These are phyloP conservation scores for Dispira parvispora DNA, from an alignment of 192 early-diverging fungal genomes.

Conservation along the genomic window DNA sequence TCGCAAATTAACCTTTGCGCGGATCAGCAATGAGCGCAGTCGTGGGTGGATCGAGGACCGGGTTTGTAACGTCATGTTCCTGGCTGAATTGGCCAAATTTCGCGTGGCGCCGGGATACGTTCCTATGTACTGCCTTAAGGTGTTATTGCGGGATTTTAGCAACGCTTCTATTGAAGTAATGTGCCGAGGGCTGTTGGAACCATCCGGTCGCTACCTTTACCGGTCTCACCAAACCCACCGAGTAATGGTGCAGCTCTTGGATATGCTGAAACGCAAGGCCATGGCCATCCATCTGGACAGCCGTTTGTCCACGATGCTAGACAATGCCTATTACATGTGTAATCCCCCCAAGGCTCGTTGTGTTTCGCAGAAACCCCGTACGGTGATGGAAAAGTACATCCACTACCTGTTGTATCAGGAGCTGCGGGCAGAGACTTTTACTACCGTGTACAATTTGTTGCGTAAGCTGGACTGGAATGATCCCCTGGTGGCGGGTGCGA, in stretches of 20 bases:
- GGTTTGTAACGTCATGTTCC: constrained; percentile 55
- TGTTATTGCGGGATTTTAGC: constrained; percentile 71
- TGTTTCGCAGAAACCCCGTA: constrained; percentile 40
- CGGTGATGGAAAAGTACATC: constrained; percentile 74
- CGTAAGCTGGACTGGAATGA: constrained; percentile 82
- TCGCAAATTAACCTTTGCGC: constrained; percentile 56
- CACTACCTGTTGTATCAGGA: constrained; percentile 78
- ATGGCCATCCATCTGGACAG: constrained; percentile 69
- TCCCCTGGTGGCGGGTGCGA: constrained; percentile 29
- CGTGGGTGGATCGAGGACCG: constrained; percentile 18
- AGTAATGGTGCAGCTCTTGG: constrained; percentile 50
- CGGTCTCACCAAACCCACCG: constrained; percentile 55
- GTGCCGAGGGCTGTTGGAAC: constrained; percentile 64
- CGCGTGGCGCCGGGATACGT: constrained; percentile 60
- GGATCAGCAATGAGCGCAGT: constrained; percentile 18
- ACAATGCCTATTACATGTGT: constrained; percentile 83
- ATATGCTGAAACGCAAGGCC: constrained; percentile 85
- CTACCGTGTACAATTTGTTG: constrained; percentile 44
- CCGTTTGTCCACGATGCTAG: constrained; percentile 71
- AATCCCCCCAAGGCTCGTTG: constrained; percentile 58
- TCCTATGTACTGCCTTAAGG: constrained; percentile 71
- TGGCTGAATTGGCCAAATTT: constrained; percentile 93
- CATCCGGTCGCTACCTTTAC: constrained; percentile 75
- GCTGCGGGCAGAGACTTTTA: constrained; percentile 51
- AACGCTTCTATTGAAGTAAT: constrained; percentile 70